Evolutionary conservation across 179 eudicot species (phyloP).

Genomic region (Sideroxylon spinosum): DNA sequence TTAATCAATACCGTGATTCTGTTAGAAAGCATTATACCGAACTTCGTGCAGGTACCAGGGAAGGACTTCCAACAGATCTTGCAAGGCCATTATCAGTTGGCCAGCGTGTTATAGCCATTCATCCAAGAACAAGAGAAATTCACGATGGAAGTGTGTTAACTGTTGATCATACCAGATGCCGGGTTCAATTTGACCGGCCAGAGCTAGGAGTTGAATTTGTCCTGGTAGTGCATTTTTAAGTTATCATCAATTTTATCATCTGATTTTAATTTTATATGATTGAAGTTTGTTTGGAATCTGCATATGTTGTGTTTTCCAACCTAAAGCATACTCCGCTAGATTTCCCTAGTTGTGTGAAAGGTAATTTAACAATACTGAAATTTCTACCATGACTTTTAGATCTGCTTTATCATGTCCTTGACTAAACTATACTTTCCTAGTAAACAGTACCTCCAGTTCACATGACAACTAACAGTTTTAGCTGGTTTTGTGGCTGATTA

Average conservation of each 20-base stretch:
- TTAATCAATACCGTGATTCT: conserved; percentile 80
- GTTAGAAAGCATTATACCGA: conserved; percentile 91
- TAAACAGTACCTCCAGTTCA: no score
- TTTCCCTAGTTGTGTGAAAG: not conserved
- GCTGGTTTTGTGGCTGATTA: no score
- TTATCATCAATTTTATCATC: not conserved
- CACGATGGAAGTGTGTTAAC: conserved; percentile 91
- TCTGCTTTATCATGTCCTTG: not conserved
- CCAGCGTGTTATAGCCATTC: conserved; percentile 91
- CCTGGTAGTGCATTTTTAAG: conserved; percentile 42
- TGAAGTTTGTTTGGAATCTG: not conserved
- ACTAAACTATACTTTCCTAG: not conserved
- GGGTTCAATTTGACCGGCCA: conserved; percentile 91
- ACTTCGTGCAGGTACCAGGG: conserved; percentile 77
- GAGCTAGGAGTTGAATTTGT: conserved; percentile 98
- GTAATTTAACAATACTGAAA: not conserved
- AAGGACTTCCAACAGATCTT: conserved; percentile 94
- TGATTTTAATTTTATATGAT: not conserved
- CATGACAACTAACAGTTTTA: no score
- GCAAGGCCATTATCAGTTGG: conserved; percentile 95
- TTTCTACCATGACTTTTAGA: not conserved
- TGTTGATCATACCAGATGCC: conserved; percentile 78
- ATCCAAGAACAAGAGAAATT: conserved; percentile 88
- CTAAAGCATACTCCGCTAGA: not conserved
- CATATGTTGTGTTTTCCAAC: not conserved